phyloP scores from a whole-genome alignment of 352 stramenopile genomes.

The Phytophthora litchii region DNA sequence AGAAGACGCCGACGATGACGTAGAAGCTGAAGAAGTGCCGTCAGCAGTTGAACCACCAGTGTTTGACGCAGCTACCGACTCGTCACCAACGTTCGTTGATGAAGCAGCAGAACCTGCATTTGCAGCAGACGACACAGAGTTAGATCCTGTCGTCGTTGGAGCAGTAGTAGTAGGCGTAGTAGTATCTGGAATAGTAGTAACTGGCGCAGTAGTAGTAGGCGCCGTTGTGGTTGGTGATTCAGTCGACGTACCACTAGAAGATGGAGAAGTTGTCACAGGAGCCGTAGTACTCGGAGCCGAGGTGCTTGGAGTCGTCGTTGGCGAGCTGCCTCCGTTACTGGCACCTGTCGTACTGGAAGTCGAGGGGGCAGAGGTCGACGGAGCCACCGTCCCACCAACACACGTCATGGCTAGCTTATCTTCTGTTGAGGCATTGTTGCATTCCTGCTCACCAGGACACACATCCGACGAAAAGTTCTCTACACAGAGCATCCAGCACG shows the following conservation, averaged over 20 bases:
- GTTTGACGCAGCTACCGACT: slow-evolving; percentile 13
- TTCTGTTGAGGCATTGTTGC: slow-evolving; percentile 43
- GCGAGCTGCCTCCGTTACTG: not conserved
- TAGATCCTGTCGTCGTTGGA: slow-evolving; percentile 21
- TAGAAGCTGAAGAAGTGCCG: slow-evolving; percentile 12
- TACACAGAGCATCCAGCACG: slow-evolving; percentile 69
- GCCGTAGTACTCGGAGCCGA: slow-evolving; percentile 4
- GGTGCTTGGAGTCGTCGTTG: slow-evolving; percentile 7
- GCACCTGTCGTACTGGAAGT: slow-evolving; percentile 3
- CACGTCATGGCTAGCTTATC: slow-evolving; percentile 57
- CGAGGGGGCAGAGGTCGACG: slow-evolving; percentile 16
- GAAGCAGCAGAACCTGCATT: slow-evolving; percentile 37
- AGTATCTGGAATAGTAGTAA: slow-evolving; percentile 4
- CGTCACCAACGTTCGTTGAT: slow-evolving; percentile 28
- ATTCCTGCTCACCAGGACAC: slow-evolving; percentile 53
- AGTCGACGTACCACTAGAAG: slow-evolving; percentile 13
- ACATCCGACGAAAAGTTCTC: slow-evolving; percentile 48
- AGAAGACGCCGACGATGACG: slow-evolving; percentile 22
- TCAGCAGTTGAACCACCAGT: slow-evolving; percentile 12
- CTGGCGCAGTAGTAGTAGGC: slow-evolving; percentile 4
- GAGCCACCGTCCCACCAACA: slow-evolving; percentile 31
- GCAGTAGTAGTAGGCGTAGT: slow-evolving; percentile 5
- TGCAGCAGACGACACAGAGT: slow-evolving; percentile 32
- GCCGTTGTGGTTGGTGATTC: slow-evolving; percentile 5
- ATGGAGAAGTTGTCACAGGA: slow-evolving; percentile 1